Conservation (phyloP, 192 early-diverging fungal genomes). For the Coemansia pectinata region DNA sequence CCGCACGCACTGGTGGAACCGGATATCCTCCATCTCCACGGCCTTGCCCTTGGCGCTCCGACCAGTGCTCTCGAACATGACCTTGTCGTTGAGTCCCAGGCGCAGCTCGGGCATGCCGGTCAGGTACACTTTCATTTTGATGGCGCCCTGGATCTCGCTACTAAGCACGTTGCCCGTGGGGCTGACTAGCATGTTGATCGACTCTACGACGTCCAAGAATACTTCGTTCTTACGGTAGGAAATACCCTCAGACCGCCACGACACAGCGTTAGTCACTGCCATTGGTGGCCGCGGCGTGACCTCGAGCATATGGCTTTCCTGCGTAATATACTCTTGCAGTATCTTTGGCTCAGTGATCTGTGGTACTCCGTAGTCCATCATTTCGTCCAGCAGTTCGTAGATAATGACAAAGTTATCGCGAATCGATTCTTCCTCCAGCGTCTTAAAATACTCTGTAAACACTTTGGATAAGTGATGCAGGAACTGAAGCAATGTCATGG, state of each 20-base stretch:
- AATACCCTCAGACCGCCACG: constrained; percentile 71
- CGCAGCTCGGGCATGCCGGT: constrained; percentile 85
- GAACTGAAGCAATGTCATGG: constrained; percentile 92
- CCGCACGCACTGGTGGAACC: constrained; percentile 91
- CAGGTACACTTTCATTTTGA: constrained; percentile 87
- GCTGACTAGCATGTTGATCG: constrained; percentile 70
- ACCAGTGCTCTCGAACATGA: constrained; percentile 92
- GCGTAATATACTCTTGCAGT: constrained; percentile 93
- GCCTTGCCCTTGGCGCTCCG: constrained; percentile 70
- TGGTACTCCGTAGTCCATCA: constrained; percentile 92
- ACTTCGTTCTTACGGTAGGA: constrained; percentile 76
- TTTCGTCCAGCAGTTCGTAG: constrained; percentile 87
- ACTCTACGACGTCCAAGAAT: constrained; percentile 75
- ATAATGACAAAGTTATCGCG: constrained; percentile 91
- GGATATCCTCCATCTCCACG: constrained; percentile 89
- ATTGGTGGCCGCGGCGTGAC: constrained; percentile 87
- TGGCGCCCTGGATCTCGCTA: constrained; percentile 76
- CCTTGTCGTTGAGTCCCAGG: constrained; percentile 86
- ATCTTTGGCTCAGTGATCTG: constrained; percentile 90
- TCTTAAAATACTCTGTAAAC: constrained; percentile 91
- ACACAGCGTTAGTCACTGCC: constrained; percentile 73
- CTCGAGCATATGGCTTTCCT: constrained; percentile 95
- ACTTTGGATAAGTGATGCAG: constrained; percentile 93
- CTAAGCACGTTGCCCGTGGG: constrained; percentile 62
- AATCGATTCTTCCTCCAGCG: constrained; percentile 87